Conservation (phyloP, 257 asterid species). For the Petrea volubilis region DNA sequence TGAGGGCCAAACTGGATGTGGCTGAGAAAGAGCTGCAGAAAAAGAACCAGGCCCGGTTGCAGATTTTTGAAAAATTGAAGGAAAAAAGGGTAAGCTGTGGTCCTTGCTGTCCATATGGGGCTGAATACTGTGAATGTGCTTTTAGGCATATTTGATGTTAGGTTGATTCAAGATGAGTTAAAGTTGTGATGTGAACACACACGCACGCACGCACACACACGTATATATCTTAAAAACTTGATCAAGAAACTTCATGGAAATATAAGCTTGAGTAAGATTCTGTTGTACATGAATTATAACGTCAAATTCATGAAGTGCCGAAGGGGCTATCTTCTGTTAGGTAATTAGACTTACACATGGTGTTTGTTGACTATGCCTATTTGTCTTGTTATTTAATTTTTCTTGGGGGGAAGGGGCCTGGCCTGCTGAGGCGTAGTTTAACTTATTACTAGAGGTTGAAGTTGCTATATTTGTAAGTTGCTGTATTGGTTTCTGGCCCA, state of each 20-base stretch:
- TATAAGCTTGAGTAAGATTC: neutral
- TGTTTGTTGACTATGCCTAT: neutral
- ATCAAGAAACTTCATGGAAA: neutral
- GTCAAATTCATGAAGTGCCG: neutral
- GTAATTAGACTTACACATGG: neutral
- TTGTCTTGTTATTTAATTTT: too few relatives aligned
- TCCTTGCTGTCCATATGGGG: neutral
- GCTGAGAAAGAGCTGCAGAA: slow-evolving; percentile 75
- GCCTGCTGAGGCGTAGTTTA: too few relatives aligned
- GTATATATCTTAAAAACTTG: neutral
- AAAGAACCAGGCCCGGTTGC: slow-evolving; percentile 63
- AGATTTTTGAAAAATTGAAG: slow-evolving; percentile 65
- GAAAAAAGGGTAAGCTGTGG: slow-evolving; percentile 54
- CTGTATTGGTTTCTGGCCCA: too few relatives aligned
- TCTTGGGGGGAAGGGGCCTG: too few relatives aligned
- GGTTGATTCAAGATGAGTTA: neutral
- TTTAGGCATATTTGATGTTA: neutral
- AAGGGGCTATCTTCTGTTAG: neutral
- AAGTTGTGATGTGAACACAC: neutral
- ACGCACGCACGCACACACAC: too few relatives aligned
- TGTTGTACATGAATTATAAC: neutral
- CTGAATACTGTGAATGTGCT: too few relatives aligned
- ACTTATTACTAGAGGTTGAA: too few relatives aligned
- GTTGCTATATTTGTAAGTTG: too few relatives aligned
- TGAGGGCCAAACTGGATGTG: slow-evolving; percentile 64